Base-by-base conservation (phyloP, 257 asterid genomes). In the Perilla frutescens region DNA sequence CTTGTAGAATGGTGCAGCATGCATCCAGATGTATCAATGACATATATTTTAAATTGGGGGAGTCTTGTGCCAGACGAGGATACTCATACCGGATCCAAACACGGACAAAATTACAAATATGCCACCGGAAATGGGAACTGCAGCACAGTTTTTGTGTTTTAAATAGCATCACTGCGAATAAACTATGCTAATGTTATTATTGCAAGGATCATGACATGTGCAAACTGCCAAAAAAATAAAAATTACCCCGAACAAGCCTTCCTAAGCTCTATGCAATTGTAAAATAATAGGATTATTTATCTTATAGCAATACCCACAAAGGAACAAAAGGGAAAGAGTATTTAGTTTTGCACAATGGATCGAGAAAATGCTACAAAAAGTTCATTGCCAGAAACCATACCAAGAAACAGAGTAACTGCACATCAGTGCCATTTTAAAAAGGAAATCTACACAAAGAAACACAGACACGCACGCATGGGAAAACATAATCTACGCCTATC, bases 261-360 rank as follows among this genome's bases (percentile, higher is more conserved):
- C 39, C 6, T 26, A 9, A 44, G 20, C 55, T 11, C 9, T 8
- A 44, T 44, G 1, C 41, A 20, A 20, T 20, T 15, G 54, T 44
- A 11, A 45, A 20, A 64, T 7, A 49, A 67, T 62, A 41, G 53
- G 14, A 63, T 26, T 37, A 64, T 20, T 63, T 15, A 63, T 43
- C 51, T 9, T 26, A 61, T 8, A 61, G 2, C 67, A n/a, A n/a
- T 2, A 7, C 29, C 4, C 51, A 63, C 55, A 43, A 20, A 63
- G 26, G 6, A 44, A 14, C 6, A 45, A 29, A 44, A 64, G 3
- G 5, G 9, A 44, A 20, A n/a, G 8, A 36, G 48, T 48, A 61
- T 12, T 13, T 36, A n/a, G 7, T 5, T 61, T 61, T 1, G 13
- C 54, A 43, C 20, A 8, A 20, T 20, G 26, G 26, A 20, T 20